phyloP scores from a whole-genome alignment of 257 asterid species.

The Vinca minor region DNA sequence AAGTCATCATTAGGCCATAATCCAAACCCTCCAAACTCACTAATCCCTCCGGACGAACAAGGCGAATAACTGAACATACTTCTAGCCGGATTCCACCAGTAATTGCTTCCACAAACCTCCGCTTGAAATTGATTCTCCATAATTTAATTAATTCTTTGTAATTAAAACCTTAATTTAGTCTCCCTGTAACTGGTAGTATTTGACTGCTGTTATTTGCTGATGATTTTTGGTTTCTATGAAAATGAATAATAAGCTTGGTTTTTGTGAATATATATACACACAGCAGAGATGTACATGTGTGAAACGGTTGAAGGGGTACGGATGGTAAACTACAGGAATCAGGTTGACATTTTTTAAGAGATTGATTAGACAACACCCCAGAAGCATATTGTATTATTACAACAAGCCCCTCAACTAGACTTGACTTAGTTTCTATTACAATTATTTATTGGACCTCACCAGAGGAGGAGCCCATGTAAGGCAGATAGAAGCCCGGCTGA shows the following conservation, averaged over 20 bases:
- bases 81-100: conserved; percentile 61
- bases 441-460: too few species aligned
- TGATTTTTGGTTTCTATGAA: conserved; percentile 24
- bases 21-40: too few species aligned
- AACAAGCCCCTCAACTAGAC: too few species aligned
- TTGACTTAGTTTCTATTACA: too few species aligned
- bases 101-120: conserved; percentile 47
- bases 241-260: conserved; percentile 15
- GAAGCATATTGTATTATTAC: conserved; percentile 20
- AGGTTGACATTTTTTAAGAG: conserved; percentile 41
- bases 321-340: conserved; percentile 32
- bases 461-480: too few species aligned
- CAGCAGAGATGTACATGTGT: conserved; percentile 4
- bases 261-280: conserved; percentile 18
- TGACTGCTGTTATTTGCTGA: too few species aligned
- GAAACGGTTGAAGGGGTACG: conserved; percentile 26
- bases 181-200: too few species aligned
- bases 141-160: conserved; percentile 3
- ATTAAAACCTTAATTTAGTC: too few species aligned
- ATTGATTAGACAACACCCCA: conserved; percentile 24
- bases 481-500: too few species aligned
- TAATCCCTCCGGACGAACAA: conserved; percentile 23
- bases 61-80: conserved; percentile 40
- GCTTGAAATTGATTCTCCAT: conserved; percentile 37
- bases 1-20: conserved; percentile 10